Base-by-base conservation (phyloP, 129 eudicot species). In the Cynara cardunculus region DNA sequence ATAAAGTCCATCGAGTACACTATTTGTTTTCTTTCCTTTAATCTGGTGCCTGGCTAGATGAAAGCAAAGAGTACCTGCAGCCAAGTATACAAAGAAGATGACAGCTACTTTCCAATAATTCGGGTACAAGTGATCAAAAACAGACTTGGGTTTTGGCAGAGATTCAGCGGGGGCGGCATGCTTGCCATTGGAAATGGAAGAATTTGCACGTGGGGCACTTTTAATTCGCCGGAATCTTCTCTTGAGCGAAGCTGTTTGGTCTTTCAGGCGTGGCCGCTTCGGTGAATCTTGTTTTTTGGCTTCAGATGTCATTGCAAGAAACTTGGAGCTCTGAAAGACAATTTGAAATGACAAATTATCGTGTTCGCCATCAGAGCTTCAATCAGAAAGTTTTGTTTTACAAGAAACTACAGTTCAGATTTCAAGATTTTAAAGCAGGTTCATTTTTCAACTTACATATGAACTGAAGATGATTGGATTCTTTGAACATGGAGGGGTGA, bases 1-100 rank as follows among this genome's bases (percentile, higher is more conserved):
- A 83, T 94, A 94, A 75, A 91, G 87, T 26, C 93, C 89, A 81
- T 94, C 98, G 16, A 94, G 89, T 31, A 91, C 46, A 5, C 81
- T 84, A 41, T 83, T 72, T 69, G 89, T 85, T 88, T 94, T 90
- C 25, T 25, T 70, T 39, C 98, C 98, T 39, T 62, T 34, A 18
- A 94, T 78, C 10, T 94, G 93, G 73, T 85, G 25, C 74, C 56
- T 30, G 3, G 86, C 87, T 13, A 91, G 74, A 84, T 84, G 85
- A 75, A 94, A 94, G 80, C 89, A 82, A 30, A 86, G 39, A 7
- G 90, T 86, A 16, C 98, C 97, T 16, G 86, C 76, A 34, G 74
- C 84, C 27, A 94, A 64, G 79, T 94, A 94, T 62, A 81, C 64
- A 13, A 65, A 71, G 37, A 94, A 75, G 76, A 74, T 77, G 27